Conservation (phyloP, 805 yeast genomes). For the Pichia kluyveri region DNA sequence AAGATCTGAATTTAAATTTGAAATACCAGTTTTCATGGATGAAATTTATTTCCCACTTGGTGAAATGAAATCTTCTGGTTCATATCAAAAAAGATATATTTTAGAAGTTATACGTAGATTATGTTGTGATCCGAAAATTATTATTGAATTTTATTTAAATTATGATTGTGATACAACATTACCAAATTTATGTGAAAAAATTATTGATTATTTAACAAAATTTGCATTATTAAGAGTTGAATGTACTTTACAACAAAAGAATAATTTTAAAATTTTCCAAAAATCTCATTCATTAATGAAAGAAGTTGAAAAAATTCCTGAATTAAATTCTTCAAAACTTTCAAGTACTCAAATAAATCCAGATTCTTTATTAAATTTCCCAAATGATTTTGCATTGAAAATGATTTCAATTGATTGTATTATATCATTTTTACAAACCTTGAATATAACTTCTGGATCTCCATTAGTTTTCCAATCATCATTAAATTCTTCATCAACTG, state of each 20-base stretch:
- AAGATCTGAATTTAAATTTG: slow-evolving; percentile 82
- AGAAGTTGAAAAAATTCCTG: slow-evolving; percentile 42
- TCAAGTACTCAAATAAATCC: slow-evolving; percentile 46
- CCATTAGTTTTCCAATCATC: slow-evolving; percentile 10
- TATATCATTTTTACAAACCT: slow-evolving; percentile 72
- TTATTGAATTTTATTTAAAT: slow-evolving; percentile 87
- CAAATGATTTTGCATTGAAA: slow-evolving; percentile 77
- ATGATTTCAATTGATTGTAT: slow-evolving; percentile 72
- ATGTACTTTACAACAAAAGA: slow-evolving; percentile 59
- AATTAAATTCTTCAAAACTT: slow-evolving; percentile 62
- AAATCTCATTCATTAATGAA: slow-evolving; percentile 46
- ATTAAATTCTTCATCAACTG: background rate
- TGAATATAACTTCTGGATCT: slow-evolving; percentile 81
- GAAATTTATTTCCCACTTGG: slow-evolving; percentile 93
- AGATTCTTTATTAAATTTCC: slow-evolving; percentile 45
- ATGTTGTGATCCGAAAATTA: slow-evolving; percentile 79
- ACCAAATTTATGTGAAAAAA: slow-evolving; percentile 79
- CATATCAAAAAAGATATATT: slow-evolving; percentile 87
- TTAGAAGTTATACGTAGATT: slow-evolving; percentile 72
- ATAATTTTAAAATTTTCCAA: slow-evolving; percentile 38
- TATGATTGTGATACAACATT: slow-evolving; percentile 84
- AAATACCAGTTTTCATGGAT: slow-evolving; percentile 85
- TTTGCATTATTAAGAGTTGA: slow-evolving; percentile 64
- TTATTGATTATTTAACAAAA: slow-evolving; percentile 70
- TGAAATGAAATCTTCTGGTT: slow-evolving; percentile 83